Base-by-base conservation (phyloP, 2,329 filamentous ascomycete genomes). In the Fusarium sp. region DNA sequence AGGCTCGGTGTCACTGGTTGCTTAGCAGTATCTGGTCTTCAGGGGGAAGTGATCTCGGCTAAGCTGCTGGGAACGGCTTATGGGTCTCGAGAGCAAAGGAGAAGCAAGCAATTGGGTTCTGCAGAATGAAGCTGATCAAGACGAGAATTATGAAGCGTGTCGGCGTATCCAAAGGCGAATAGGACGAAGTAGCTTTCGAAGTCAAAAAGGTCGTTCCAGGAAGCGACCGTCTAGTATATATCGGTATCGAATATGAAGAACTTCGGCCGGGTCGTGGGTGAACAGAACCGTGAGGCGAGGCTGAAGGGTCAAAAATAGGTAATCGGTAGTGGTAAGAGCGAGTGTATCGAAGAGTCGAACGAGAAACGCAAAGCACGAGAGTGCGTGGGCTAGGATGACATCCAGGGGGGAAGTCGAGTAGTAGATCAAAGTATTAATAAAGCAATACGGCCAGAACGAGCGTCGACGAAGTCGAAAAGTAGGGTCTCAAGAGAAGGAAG, bases 401-500 rank as follows among this genome's bases (percentile, higher is more conserved):
- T 72, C 68, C 68, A 66, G 62, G 60, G 60, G 42, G 62, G 64
- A 69, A 31, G 69, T 51, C 66, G 72, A 78, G 71, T 67, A 74
- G 76, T 69, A 73, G 76, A 78, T 72, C 75, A 80, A 74, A 79
- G 75, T 80, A 80, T 79, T 78, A 78, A 70, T 74, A 78, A 77
- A 72, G 74, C 71, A 75, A 76, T 80, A 80, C 66, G 75, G 66
- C 67, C 65, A 70, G 75, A 82, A 81, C 73, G 80, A 81, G 75
- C 67, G 80, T 80, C 76, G 76, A 77, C 75, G 75, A 77, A 71
- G 75, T 64, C 72, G 70, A 77, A 77, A 78, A 71, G 67, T 72
- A 61, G 69, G 62, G 72, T 77, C 76, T 80, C 70, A 79, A 78
- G 74, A 74, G 75, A 70, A 75, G 71, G 68, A 75, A 75, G 68